A percentile compares a stretch with the other conserved stretches of the same genome.
Evolutionary conservation across 1,284 basidiomycete genomes (phyloP).

Genomic region (Grifola frondosa): DNA sequence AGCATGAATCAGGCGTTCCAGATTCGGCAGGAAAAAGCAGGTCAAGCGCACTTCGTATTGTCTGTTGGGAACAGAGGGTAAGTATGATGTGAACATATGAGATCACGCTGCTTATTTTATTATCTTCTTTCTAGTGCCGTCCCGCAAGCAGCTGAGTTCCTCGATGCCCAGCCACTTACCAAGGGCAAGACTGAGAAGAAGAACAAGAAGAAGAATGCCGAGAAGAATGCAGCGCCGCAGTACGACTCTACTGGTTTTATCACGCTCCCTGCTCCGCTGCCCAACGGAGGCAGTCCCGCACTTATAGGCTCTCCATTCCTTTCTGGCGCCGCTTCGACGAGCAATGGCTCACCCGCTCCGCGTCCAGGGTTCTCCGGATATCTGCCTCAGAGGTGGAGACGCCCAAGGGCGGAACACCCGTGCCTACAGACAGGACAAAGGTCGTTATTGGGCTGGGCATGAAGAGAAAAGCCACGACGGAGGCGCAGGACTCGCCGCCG

Average conservation of each 20-base stretch:
- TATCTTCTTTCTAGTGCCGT: constrained; percentile 57
- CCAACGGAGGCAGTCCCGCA: constrained; percentile 47
- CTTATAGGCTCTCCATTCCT: constrained; percentile 29
- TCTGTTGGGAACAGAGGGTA: constrained; percentile 92
- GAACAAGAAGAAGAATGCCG: constrained; percentile 73
- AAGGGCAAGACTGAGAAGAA: constrained; percentile 77
- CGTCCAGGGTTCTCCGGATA: constrained; percentile 78
- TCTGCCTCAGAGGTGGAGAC: constrained; percentile 46
- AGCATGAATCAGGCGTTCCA: constrained; percentile 93
- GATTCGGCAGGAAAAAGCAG: constrained; percentile 85
- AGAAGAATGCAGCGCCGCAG: constrained; percentile 45
- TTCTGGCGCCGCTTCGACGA: constrained; percentile 35
- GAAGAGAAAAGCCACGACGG: constrained; percentile 75
- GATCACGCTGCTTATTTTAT: constrained; percentile 10
- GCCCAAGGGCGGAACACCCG: constrained; percentile 47
- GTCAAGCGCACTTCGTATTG: constrained; percentile 91
- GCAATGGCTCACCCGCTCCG: constrained; percentile 62
- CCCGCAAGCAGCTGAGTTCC: constrained; percentile 74
- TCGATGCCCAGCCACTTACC: constrained; percentile 71
- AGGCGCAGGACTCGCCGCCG: constrained; percentile 47
- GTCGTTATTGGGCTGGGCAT: constrained; percentile 73
- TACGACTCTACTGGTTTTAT: constrained; percentile 64
- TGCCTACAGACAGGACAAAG: constrained; percentile 62
- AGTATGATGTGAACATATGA: constrained; percentile 33
- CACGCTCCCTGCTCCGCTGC: constrained; percentile 59